Evolutionary conservation across 208 protist genomes (phyloP).

Genomic region (Acanthamoeba sp.): DNA sequence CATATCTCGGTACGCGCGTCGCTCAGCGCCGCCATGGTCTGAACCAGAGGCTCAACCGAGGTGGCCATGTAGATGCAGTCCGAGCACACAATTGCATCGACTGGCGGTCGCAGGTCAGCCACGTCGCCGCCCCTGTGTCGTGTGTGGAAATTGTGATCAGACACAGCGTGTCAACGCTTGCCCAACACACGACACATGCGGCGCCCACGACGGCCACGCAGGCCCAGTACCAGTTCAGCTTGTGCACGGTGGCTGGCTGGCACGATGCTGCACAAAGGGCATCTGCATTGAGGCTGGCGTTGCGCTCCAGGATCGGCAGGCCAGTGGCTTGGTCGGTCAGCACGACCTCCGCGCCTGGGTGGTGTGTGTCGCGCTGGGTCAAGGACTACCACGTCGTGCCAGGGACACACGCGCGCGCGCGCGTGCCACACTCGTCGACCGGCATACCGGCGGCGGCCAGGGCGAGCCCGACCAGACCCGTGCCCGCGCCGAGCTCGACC

Average conservation of each 20-base stretch:
- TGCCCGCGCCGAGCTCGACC: constrained; percentile 29
- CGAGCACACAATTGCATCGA: constrained; percentile 2
- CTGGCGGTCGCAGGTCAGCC: neutral
- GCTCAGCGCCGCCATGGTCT: neutral
- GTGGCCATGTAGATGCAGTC: constrained; percentile 54
- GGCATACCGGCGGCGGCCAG: constrained; percentile 14
- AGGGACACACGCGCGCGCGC: too few species aligned
- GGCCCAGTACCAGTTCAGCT: neutral
- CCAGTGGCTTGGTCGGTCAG: neutral
- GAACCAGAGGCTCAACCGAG: neutral
- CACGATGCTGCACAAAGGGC: neutral
- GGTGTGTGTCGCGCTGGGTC: too few species aligned
- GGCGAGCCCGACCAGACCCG: neutral
- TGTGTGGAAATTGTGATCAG: too few species aligned
- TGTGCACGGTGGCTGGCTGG: neutral
- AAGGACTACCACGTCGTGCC: too few species aligned
- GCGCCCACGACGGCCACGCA: neutral
- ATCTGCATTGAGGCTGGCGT: neutral
- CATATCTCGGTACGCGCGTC: neutral
- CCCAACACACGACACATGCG: too few species aligned
- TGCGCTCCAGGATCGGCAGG: neutral
- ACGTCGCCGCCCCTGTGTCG: neutral
- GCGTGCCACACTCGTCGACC: too few species aligned
- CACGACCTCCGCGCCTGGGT: neutral
- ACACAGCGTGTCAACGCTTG: too few species aligned